phyloP scores from a whole-genome alignment of 2,329 filamentous ascomycete species.

The Cladophialophora psammophila region DNA sequence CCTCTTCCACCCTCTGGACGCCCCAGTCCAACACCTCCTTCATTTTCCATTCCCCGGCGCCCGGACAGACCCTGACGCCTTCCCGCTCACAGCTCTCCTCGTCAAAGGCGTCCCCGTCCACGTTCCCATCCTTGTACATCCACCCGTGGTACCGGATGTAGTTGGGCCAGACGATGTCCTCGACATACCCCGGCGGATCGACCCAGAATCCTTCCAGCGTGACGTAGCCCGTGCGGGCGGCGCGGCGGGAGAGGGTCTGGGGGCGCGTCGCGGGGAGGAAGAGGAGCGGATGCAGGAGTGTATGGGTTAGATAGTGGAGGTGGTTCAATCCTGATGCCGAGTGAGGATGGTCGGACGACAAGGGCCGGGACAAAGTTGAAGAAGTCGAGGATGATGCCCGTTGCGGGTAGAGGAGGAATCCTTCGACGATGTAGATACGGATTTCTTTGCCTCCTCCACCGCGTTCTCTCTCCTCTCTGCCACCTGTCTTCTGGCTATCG shows the following conservation, averaged over 20 bases:
- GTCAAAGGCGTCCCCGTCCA: conserved; percentile 51
- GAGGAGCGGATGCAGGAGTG: conserved; percentile 74
- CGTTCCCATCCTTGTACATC: conserved; percentile 55
- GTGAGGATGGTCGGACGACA: conserved; percentile 7
- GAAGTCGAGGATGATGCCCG: conserved; percentile 35
- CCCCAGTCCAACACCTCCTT: conserved; percentile 71
- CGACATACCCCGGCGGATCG: conserved; percentile 92
- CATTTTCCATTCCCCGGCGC: conserved; percentile 65
- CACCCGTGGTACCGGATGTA: conserved; percentile 83
- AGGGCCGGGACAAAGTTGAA: conserved; percentile 27
- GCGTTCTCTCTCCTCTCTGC: conserved; percentile 1
- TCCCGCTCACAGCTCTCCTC: conserved; percentile 31
- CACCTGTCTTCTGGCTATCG: conserved; percentile 1
- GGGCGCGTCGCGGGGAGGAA: conserved; percentile 76
- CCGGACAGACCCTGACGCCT: conserved; percentile 46
- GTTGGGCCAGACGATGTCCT: conserved; percentile 94
- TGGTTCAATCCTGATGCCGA: conserved; percentile 6
- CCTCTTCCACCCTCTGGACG: conserved; percentile 65
- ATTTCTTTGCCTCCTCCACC: conserved; percentile 35
- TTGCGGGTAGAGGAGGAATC: conserved; percentile 80
- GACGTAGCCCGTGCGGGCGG: conserved; percentile 55
- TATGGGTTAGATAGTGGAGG: conserved; percentile 36
- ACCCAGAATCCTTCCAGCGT: conserved; percentile 85
- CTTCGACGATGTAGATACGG: conserved; percentile 78
- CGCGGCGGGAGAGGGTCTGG: conserved; percentile 50